phyloP scores from a whole-genome alignment of 2,329 filamentous ascomycete genomes.

The Exophiala lecanii-corni region DNA sequence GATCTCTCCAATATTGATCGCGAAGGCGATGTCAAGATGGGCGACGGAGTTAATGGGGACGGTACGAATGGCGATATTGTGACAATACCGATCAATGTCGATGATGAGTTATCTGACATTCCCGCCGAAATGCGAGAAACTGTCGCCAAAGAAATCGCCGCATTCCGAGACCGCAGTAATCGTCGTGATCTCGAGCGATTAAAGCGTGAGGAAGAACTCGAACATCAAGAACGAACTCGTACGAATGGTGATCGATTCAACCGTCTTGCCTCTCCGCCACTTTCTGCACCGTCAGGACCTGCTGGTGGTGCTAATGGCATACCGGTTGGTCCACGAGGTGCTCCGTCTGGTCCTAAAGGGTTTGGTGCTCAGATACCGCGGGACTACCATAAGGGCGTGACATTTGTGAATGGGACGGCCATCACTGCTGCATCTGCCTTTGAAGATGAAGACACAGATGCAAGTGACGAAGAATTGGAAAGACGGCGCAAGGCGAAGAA shows the following conservation, averaged over 20 bases:
- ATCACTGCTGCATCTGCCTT: slow-evolving; percentile 55
- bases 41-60: slow-evolving; percentile 47
- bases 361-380: slow-evolving; percentile 60
- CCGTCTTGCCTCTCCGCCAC: slow-evolving; percentile 67
- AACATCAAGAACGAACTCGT: slow-evolving; percentile 74
- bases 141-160: slow-evolving; percentile 87
- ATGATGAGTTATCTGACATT: slow-evolving; percentile 93
- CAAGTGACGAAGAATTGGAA: slow-evolving; percentile 81
- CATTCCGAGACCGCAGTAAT: slow-evolving; percentile 88
- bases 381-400: slow-evolving; percentile 71
- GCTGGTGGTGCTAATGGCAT: slow-evolving; percentile 66
- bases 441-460: slow-evolving; percentile 83
- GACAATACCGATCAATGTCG: slow-evolving; percentile 78
- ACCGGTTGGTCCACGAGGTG: slow-evolving; percentile 69
- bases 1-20: slow-evolving; percentile 50
- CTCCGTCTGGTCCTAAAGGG: slow-evolving; percentile 66
- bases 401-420: slow-evolving; percentile 75
- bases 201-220: slow-evolving; percentile 84
- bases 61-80: slow-evolving; percentile 62
- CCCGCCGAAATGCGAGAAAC: slow-evolving; percentile 94
- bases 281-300: slow-evolving; percentile 57
- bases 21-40: slow-evolving; percentile 66
- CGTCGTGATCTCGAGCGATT: slow-evolving; percentile 83
- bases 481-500: slow-evolving; percentile 65
- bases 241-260: slow-evolving; percentile 60